phyloP scores from a whole-genome alignment of 768 basidiomycete genomes.

The Hortiboletus campestris region DNA sequence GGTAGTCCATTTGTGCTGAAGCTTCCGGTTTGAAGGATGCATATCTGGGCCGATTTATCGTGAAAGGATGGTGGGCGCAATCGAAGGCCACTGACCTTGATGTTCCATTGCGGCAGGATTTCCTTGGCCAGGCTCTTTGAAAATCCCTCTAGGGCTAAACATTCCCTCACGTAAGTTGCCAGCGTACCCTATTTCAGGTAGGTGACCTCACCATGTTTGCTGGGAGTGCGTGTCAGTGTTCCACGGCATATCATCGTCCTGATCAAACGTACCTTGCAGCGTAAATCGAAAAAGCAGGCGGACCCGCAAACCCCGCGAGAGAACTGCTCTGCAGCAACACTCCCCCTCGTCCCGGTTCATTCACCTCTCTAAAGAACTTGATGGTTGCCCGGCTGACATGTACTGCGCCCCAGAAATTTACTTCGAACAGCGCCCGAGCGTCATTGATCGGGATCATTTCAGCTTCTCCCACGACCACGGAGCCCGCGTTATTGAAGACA shows the following conservation, averaged over 20 bases:
- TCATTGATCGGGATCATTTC: constrained; percentile 19
- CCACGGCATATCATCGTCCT: constrained; percentile 11
- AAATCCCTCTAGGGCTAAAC: constrained; percentile 35
- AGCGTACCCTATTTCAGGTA: background rate
- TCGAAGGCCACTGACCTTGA: constrained; percentile 14
- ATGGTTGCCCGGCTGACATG: constrained; percentile 29
- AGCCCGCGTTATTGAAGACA: constrained; percentile 24
- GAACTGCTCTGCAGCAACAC: constrained; percentile 37
- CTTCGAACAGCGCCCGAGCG: constrained; percentile 24
- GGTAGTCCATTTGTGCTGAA: constrained; percentile 6
- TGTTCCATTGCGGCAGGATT: constrained; percentile 44
- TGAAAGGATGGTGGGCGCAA: background rate
- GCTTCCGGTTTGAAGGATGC: constrained; percentile 18
- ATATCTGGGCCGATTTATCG: constrained; percentile 9
- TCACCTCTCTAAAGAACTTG: constrained; percentile 34
- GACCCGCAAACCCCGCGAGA: constrained; percentile 23
- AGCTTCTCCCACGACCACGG: constrained; percentile 18
- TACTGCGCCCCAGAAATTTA: constrained; percentile 29
- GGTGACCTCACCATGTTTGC: constrained; percentile 19
- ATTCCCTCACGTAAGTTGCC: background rate
- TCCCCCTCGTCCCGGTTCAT: constrained; percentile 34
- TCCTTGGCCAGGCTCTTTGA: constrained; percentile 35
- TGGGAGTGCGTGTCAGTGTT: background rate
- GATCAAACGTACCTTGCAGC: constrained; percentile 13
- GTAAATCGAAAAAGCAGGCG: constrained; percentile 15